Base-by-base conservation (phyloP, 331 rosid genomes). In the Ulmus americana region DNA sequence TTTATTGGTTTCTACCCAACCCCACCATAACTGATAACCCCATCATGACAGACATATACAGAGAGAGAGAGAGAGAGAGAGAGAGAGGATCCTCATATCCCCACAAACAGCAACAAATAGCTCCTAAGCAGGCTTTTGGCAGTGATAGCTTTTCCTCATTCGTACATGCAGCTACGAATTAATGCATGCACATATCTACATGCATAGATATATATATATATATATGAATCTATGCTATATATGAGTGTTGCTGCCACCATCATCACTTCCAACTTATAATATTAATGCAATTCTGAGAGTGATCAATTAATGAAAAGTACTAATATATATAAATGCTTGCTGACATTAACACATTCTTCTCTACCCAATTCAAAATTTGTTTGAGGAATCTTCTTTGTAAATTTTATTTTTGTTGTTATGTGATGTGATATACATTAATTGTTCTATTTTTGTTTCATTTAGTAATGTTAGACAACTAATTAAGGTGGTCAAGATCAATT, bases 81-180 rank as follows among this genome's bases (percentile, higher is more conserved):
- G 68, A 69, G 79, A 69, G 49, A 48, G 62, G 88, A 82, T 83
- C 84, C 83, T 68, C 84, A 78, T 60, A 78, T 81, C 80, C 79
- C 81, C 83, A 61, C 79, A 78, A 76, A 83, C 91, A 82, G 80
- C 83, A 72, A 75, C 75, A 76, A 87, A 81, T 75, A 85, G 83
- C 91, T 83, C 81, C 57, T 45, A 63, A 28, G 20, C 80, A 72
- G 77, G 78, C 84, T 80, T 84, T 86, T 79, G 51, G 53, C 86
- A 79, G 82, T 66, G 58, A 63, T 67, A 43, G 44, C 76, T 71
- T 81, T 81, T 62, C 77, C 79, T 59, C 81, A 63, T 87, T 83
- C 79, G 68, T 83, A 47, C 81, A 63, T 71, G 13, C 61, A 61
- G 53, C 63, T 45, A 69, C 50, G 48, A 40, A 28, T 65, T 46